These are phyloP conservation scores for Jaminaea rosea DNA, from an alignment of 1,284 basidiomycete species.

Conservation along the genomic window DNA sequence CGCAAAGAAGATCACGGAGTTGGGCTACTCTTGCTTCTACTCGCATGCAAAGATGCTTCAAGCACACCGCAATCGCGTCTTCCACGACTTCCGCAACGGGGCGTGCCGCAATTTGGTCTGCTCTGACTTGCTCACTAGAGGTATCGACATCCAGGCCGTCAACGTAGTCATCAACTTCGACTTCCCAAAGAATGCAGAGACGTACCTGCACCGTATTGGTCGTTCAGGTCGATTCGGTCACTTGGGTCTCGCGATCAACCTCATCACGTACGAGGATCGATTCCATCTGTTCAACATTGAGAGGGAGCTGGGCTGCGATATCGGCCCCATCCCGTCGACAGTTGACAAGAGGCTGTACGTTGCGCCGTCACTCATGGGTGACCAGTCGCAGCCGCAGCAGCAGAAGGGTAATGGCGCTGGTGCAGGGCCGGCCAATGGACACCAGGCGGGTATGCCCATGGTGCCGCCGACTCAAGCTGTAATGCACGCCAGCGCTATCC, in stretches of 20 bases:
- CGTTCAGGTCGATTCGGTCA: slow-evolving; percentile 96
- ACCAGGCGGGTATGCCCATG: slow-evolving; percentile 43
- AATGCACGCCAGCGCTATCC: slow-evolving; percentile 41
- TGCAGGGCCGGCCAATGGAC: neutral
- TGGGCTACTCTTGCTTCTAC: slow-evolving; percentile 99
- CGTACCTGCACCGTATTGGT: slow-evolving; percentile 94
- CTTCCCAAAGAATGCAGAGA: slow-evolving; percentile 97
- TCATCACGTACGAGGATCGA: slow-evolving; percentile 76
- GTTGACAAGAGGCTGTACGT: slow-evolving; percentile 85
- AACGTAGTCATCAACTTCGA: slow-evolving; percentile 99
- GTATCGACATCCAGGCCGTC: slow-evolving; percentile 98
- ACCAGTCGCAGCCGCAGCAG: slow-evolving; percentile 17
- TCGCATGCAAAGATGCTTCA: slow-evolving; percentile 99
- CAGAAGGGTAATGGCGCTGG: slow-evolving; percentile 4
- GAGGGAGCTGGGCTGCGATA: slow-evolving; percentile 95
- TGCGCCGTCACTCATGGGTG: slow-evolving; percentile 39
- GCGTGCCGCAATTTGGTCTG: slow-evolving; percentile 97
- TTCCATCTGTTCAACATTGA: slow-evolving; percentile 98
- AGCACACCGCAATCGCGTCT: slow-evolving; percentile 94
- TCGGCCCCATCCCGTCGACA: slow-evolving; percentile 81
- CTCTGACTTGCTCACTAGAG: slow-evolving; percentile 84
- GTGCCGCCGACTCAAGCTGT: slow-evolving; percentile 45
- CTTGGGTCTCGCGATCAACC: slow-evolving; percentile 89
- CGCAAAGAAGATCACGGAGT: slow-evolving; percentile 97
- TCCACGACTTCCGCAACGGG: slow-evolving; percentile 98